Conservation (phyloP, 2,329 filamentous ascomycete species). For the Sporothrix dimorphospora region DNA sequence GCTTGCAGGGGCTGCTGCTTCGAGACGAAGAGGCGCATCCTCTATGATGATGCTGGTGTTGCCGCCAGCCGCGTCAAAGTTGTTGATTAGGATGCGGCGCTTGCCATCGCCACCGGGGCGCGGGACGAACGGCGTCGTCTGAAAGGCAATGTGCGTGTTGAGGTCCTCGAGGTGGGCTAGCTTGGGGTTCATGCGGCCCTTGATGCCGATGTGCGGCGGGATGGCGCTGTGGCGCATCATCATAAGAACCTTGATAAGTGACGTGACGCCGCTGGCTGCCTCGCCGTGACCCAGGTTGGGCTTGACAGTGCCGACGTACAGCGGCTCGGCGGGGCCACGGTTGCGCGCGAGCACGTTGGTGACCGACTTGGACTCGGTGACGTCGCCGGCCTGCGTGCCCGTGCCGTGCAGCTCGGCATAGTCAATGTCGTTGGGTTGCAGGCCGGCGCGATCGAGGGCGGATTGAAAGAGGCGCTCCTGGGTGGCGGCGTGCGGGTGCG, state of each 20-base stretch:
- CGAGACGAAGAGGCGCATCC: slow-evolving; percentile 53
- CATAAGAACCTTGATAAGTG: slow-evolving; percentile 64
- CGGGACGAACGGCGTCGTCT: slow-evolving; percentile 52
- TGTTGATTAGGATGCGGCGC: slow-evolving; percentile 63
- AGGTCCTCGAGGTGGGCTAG: slow-evolving; percentile 56
- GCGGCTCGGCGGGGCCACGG: slow-evolving; percentile 52
- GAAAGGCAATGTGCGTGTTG: slow-evolving; percentile 61
- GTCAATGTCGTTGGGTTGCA: slow-evolving; percentile 75
- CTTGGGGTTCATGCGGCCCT: slow-evolving; percentile 63
- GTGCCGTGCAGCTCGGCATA: slow-evolving; percentile 92
- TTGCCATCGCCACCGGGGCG: slow-evolving; percentile 48
- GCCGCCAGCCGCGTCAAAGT: slow-evolving; percentile 72
- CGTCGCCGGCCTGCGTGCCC: slow-evolving; percentile 83
- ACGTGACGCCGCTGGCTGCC: slow-evolving; percentile 63
- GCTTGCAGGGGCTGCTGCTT: slow-evolving; percentile 34
- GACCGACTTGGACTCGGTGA: slow-evolving; percentile 79
- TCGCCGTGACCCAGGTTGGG: slow-evolving; percentile 67
- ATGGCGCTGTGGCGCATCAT: slow-evolving; percentile 67
- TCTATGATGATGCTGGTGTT: slow-evolving; percentile 72
- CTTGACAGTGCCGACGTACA: slow-evolving; percentile 66
- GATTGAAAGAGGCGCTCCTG: slow-evolving; percentile 70
- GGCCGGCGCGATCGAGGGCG: slow-evolving; percentile 68
- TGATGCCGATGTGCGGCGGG: slow-evolving; percentile 70
- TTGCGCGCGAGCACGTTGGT: slow-evolving; percentile 57
- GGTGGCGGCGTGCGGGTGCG: slow-evolving; percentile 76